Evolutionary conservation across 306 rosid species (phyloP), one percentile per base, ranked within the genome.

Genomic region (Abrus pulchellus): DNA sequence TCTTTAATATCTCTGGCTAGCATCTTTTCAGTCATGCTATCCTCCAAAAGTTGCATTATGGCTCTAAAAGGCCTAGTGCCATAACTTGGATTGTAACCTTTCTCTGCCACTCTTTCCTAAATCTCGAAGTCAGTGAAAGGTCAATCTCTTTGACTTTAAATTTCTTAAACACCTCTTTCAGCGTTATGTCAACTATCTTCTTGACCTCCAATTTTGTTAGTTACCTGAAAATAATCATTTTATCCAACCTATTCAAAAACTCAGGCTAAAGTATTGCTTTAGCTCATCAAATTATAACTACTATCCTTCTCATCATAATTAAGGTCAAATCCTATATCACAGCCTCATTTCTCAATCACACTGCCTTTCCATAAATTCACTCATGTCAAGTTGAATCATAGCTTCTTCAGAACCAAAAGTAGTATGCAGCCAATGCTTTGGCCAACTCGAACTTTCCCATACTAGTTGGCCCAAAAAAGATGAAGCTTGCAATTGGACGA

Each of bases 21-120:
- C 97, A 94, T 93, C 92, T 94, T 94, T 90, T 94, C 99, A 4
- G 97, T 97, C 99, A 94, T 92, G 92, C 97, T 89, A 85, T 94
- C 99, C 85, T 94, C 99, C 89, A 94, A 86, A 38, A 94, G 97
- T 76, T 97, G 86, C 99, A 94, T 93, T 56, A 94, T 94, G 13
- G 98, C 98, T 89, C 97, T 88, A 76, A 94, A 75, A 79, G 98
- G 98, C 87, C 98, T 91, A 1, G 98, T 97, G 65, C 98, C 98
- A 43, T 94, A 92, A 81, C 97, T 94, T 14, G 98, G 98, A 81
- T 94, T 92, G 57, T 92, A 94, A 13, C 98, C 98, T 87, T 92
- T 97, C 6, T 94, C 98, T 0, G 92, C 98, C 78, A 94, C 97
- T 78, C 97, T 85, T 74, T 94, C 76, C 92, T 90, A 54, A 94